Base-by-base conservation (phyloP, 495 filamentous ascomycete species). In the Lasiosphaeriaceae sp. region DNA sequence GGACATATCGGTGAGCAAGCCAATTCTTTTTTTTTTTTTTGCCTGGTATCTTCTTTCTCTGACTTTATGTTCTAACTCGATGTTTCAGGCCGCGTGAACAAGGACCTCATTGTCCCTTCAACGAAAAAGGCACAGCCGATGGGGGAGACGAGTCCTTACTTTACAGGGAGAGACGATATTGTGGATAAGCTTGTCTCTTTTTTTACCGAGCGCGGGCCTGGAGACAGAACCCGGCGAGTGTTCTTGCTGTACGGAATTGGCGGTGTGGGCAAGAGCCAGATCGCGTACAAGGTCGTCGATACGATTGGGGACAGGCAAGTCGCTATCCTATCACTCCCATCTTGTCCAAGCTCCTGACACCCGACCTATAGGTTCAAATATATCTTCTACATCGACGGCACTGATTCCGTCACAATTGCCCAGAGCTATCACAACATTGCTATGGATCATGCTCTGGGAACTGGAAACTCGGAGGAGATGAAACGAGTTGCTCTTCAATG, bases 221-320 rank as follows among this genome's bases (percentile, higher is more conserved):
- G 26, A 7, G 37, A 34, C 0, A 31, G 22, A 1, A 45, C 45
- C 1, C 34, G 58, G 3, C 54, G 57, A 9, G 54, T 63, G n/a
- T 63, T 51, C 34, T 43, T 63, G 3, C 56, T 68, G 1, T 45
- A 60, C 23, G 66, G 63, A 3, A 48, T 63, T 52, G 53, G 52
- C 14, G 66, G 66, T n/a, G 55, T 61, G 20, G 63, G 66, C 3
- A 68, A 68, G 35, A 68, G 57, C 1, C 46, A 66, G 47, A 61
- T 68, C 20, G 63, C 62, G 2, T 14, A 59, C 4, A 61, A 59
- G 26, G 41, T 52, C 11, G 41, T 26, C 0, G 50, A 68, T 21
- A 37, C 47, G 9, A 24, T 60, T 14, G 20, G 22, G 17, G 22
- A 21, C 11, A 54, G 54, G 58, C 22, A 41, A 9, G 52, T 58